Evolutionary conservation across 768 basidiomycete genomes (phyloP), one percentile per base, ranked within the genome.

Genomic region (Russula emetica): DNA sequence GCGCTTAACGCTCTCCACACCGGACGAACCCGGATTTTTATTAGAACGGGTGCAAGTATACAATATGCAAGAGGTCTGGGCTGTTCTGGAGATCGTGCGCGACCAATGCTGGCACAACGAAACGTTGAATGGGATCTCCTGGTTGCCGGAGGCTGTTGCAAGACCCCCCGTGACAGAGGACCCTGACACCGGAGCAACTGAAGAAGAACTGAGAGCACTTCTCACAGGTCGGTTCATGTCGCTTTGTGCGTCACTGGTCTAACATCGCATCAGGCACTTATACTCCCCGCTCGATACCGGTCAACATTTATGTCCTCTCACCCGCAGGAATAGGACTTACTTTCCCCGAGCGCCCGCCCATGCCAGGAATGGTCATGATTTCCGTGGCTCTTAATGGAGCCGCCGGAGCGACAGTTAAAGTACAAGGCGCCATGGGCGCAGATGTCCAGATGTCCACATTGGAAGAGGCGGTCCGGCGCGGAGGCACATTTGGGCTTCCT

Each of bases 91-190:
- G 86, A 81, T 93, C 69, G 88, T 92, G 5, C 80, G 82, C 63
- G 90, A 92, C 64, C 91, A 92, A 74, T 88, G 86, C 69, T 93
- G 91, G 91, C 70, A 92, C 20, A 93, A 92, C 70, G 87, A 88
- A 69, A 79, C 80, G n/a, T 72, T 93, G 24, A 69, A 76, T 5
- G 78, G 81, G 51, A 84, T 82, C 51, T 74, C 81, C 14, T 93
- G 91, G 90, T 72, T 74, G 30, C 78, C 83, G 4, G 88, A 90
- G 69, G 78, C 76, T 11, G 64, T 77, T 9, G 56, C 22, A 16
- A 70, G 72, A 36, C 62, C 68, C 18, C 71, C 72, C 16, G 71
- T 71, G 9, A 69, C 66, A 13, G 72, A 77, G 14, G 52, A 66
- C 8, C 61, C 68, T 1, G 69, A 67, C 0, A 72, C 77, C 14